A percentile compares a stretch with the other conserved stretches of the same genome.
These are phyloP conservation scores for Knufia fluminis DNA, from an alignment of 2,329 filamentous ascomycete species.

Conservation along the genomic window DNA sequence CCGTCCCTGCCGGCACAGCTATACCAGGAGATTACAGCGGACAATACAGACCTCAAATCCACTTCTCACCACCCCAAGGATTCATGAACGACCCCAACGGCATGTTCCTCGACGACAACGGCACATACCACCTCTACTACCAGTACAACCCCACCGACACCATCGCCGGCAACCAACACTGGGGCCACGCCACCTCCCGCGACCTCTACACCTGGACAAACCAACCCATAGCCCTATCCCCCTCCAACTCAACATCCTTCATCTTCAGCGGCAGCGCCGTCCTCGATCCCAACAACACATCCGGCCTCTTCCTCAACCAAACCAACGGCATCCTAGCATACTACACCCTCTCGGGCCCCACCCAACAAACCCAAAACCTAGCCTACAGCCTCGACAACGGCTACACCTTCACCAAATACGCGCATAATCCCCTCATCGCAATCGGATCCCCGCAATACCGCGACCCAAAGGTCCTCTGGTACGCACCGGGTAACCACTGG, in stretches of 20 bases:
- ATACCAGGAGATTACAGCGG: slow-evolving; percentile 1
- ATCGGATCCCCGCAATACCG: slow-evolving; percentile 50
- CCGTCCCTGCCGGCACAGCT: background rate
- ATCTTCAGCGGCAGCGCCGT: slow-evolving; percentile 50
- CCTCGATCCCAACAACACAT: slow-evolving; percentile 55
- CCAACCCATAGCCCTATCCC: slow-evolving; percentile 53
- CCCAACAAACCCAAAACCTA: slow-evolving; percentile 47
- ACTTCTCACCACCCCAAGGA: slow-evolving; percentile 25
- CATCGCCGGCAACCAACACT: slow-evolving; percentile 52
- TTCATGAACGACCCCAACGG: slow-evolving; percentile 55
- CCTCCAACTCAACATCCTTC: slow-evolving; percentile 35
- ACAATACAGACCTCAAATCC: slow-evolving; percentile 24
- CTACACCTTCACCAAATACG: slow-evolving; percentile 53
- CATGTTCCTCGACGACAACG: slow-evolving; percentile 49
- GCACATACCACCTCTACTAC: slow-evolving; percentile 57
- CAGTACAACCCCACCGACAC: slow-evolving; percentile 47
- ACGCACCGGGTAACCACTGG: slow-evolving; percentile 41
- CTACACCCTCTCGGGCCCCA: slow-evolving; percentile 38
- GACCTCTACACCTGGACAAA: slow-evolving; percentile 58
- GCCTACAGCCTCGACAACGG: slow-evolving; percentile 55
- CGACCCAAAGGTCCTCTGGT: slow-evolving; percentile 57
- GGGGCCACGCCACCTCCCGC: slow-evolving; percentile 55
- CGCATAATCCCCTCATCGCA: slow-evolving; percentile 51
- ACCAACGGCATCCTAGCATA: slow-evolving; percentile 55
- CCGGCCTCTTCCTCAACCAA: slow-evolving; percentile 54